These are phyloP conservation scores for Scutellaria barbata DNA, from an alignment of 257 asterid species.

Conservation along the genomic window DNA sequence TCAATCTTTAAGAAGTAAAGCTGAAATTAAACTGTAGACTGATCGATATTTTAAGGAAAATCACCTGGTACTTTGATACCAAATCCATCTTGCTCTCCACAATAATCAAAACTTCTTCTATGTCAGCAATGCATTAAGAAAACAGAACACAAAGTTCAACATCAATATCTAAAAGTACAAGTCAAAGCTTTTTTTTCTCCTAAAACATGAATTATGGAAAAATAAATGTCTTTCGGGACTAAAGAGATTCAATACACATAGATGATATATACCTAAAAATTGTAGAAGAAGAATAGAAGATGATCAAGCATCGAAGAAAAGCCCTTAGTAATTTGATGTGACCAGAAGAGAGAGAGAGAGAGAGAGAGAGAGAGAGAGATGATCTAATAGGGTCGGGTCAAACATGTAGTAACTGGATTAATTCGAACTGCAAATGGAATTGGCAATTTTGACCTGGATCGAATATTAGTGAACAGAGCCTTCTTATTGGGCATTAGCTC, in stretches of 20 bases:
- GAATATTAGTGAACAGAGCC: too few species aligned
- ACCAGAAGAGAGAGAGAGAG: too few species aligned
- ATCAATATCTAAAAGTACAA: conserved; percentile 6
- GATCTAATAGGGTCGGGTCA: conserved; percentile 34
- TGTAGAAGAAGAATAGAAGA: not conserved
- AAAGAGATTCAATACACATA: not conserved
- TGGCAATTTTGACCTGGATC: too few species aligned
- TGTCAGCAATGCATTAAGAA: conserved; percentile 6
- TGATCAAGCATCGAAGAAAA: not conserved
- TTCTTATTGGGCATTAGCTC: too few species aligned
- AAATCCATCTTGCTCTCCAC: conserved; percentile 27
- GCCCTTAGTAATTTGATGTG: not conserved
- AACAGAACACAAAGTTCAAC: not conserved
- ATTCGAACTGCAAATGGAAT: too few species aligned
- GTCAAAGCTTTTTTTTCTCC: conserved; percentile 24
- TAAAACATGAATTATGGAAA: not conserved
- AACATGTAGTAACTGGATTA: not conserved
- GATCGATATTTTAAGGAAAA: not conserved
- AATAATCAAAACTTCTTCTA: not conserved
- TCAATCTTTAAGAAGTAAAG: not conserved
- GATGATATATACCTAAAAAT: not conserved
- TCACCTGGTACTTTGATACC: conserved; percentile 30
- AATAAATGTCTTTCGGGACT: not conserved
- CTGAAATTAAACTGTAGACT: not conserved
- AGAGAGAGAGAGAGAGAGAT: not conserved